These are phyloP conservation scores for Plectosphaerella sp. DNA, from an alignment of 2,329 filamentous ascomycete species.

Conservation along the genomic window DNA sequence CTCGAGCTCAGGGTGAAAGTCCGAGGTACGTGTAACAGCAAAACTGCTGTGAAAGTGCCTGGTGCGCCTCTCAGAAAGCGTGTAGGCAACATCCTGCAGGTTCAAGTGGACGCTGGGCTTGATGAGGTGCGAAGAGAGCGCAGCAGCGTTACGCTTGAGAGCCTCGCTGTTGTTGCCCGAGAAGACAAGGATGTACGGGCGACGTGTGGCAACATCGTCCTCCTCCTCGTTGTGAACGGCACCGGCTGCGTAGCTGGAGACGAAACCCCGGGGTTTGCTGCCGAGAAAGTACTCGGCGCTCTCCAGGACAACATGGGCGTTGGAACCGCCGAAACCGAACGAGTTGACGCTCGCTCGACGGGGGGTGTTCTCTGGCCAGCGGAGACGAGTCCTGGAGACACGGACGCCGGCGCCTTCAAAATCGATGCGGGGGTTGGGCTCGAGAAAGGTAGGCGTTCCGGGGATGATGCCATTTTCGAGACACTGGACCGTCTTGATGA, in stretches of 20 bases:
- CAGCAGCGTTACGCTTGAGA: not conserved
- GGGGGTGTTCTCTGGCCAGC: not conserved
- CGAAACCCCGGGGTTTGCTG: conserved; percentile 3
- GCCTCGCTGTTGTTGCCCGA: not conserved
- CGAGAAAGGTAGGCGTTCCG: conserved; percentile 14
- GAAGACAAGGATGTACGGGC: conserved; percentile 13
- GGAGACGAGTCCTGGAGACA: not conserved
- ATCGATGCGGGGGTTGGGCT: conserved; percentile 38
- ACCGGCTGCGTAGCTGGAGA: not conserved
- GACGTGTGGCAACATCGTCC: not conserved
- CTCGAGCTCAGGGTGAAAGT: not conserved
- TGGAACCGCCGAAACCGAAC: conserved; percentile 22
- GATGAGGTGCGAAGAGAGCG: conserved; percentile 1
- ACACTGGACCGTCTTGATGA: conserved; percentile 22
- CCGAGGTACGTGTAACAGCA: conserved; percentile 6
- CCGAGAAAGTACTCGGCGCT: not conserved
- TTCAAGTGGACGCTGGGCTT: conserved; percentile 17
- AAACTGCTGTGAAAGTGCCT: conserved; percentile 16
- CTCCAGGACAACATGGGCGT: conserved; percentile 18
- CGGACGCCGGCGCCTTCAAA: conserved; percentile 25
- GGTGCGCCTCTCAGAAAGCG: conserved; percentile 17
- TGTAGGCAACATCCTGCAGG: conserved; percentile 21
- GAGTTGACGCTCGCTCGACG: conserved; percentile 15
- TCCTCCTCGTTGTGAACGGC: not conserved
- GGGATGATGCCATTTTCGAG: conserved; percentile 21